Base-by-base conservation (phyloP, 192 early-diverging fungal genomes). In the Cetraspora pellucida region DNA sequence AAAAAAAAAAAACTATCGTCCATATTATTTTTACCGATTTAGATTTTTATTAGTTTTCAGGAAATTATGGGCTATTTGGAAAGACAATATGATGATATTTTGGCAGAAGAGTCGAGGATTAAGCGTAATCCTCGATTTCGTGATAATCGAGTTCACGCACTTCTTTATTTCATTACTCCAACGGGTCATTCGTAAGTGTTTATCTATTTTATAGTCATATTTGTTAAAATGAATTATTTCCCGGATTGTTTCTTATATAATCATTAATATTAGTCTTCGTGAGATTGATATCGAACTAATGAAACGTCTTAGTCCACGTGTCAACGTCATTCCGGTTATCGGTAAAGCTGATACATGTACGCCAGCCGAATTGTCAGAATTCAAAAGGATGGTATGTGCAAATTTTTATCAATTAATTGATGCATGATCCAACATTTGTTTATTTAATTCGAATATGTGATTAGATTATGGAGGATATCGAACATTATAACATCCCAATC, bases 111-210 rank as follows among this genome's bases (percentile, higher is more conserved):
- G 82, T 91, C 91, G 77, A 81, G 91, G 72, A 92, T 93, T 82
- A 93, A 92, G 82, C 91, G 92, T 81, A 94, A 93, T 77, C 87
- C 91, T 70, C 88, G 96, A 81, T 97, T 96, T 88, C 77, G 82
- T 31, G 98, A 99, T 85, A 94, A 95, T 86, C 91, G 98, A 67
- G 89, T 99, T 43, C 98, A 99, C 80, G 94, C 93, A 16, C 88
- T 97, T 27, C 86, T 99, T 69, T 99, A 99, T 89, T 99, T 99
- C 82, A 97, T 99, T 77, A 89, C 93, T 44, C 97, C 98, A 23
- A 96, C 96, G 46, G 98, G 98, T 44, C 97, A 98, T 87, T 88
- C 93, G 87, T 89, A 87, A 74, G 79, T 74, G 52, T 81, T 60
- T 61, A 65, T 45, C 37, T 19, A 72, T 71, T 58, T 27, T 60